Evolutionary conservation across 164 flowering plant genomes (phyloP), one percentile per base, ranked within the genome.

Genomic region (Dillenia suffruticosa): DNA sequence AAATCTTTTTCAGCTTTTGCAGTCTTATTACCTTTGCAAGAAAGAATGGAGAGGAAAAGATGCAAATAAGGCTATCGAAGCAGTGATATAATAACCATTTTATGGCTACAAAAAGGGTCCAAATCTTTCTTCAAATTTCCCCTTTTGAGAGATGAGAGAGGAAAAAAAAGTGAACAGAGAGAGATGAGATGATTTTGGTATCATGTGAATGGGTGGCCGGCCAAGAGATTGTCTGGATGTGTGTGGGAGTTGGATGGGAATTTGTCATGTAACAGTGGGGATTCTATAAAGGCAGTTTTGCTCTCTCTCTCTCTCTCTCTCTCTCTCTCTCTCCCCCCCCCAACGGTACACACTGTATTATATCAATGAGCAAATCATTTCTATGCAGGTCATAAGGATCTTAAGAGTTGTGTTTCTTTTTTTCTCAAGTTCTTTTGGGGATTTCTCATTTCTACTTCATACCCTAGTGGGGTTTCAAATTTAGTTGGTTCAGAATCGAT

Each of bases 191-290:
- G 74, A 51, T 70, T 77, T 70, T 79, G 82, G 84, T 71, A 68
- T 80, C 88, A 81, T 85, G 84, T 83, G 88, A 69, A 32, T 5
- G 40, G 63, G 78, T 68, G 64, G 90, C 86, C 88, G 86, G 88
- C 86, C 81, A 49, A 54, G 67, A 53, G 58, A 58, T 83, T 86
- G 91, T 81, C 80, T 57, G n/a, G 22, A 59, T 26, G 32, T 26
- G 32, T 26, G 32, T 26, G 32, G 32, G 32, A 26, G 32, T 26
- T 26, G 32, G 32, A 26, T 26, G 32, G 32, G 32, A 26, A 26
- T 5, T 26, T 26, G 32, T 26, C 32, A 26, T 26, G 32, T 5
- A 26, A 26, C 2, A 26, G 32, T 26, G 32, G 32, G 32, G 32
- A 26, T 26, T 26, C 32, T 26, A 26, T 26, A 26, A 26, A 26